Evolutionary conservation across 1,139 yeast species (phyloP).

Genomic region (Yamadazyma sp.): DNA sequence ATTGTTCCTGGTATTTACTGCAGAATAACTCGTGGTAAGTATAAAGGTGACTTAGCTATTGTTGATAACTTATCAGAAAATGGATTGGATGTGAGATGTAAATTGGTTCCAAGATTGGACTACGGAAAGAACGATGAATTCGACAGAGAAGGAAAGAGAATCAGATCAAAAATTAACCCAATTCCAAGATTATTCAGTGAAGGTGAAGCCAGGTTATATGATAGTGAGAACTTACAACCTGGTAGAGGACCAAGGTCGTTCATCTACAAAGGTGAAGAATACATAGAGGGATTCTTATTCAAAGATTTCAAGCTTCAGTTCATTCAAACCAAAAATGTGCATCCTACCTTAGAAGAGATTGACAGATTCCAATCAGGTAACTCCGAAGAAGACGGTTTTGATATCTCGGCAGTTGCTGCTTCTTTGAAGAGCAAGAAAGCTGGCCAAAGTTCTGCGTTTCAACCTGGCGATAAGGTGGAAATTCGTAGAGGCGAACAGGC

Average conservation of each 20-base stretch:
- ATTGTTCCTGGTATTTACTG: constrained; percentile 91
- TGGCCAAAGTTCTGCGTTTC: constrained; percentile 51
- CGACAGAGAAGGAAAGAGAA: constrained; percentile 56
- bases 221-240: constrained; percentile 61
- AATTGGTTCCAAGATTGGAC: constrained; percentile 89
- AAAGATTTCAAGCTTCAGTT: constrained; percentile 85
- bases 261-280: constrained; percentile 83
- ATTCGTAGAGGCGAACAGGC: constrained; percentile 92
- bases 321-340: constrained; percentile 79
- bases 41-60: constrained; percentile 89
- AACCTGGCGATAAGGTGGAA: constrained; percentile 93
- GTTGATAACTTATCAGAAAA: constrained; percentile 93
- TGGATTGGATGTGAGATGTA: constrained; percentile 90
- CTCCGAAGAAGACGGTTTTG: constrained; percentile 75
- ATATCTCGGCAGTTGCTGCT: constrained; percentile 81
- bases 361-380: constrained; percentile 74
- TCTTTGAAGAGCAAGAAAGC: constrained; percentile 62
- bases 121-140: constrained; percentile 71
- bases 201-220: constrained; percentile 58
- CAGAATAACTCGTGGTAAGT: constrained; percentile 85
- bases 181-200: constrained; percentile 83
- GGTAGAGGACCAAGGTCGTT: constrained; percentile 75
- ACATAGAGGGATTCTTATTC: constrained; percentile 80
- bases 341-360: constrained; percentile 86
- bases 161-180: constrained; percentile 64